Percentiles rank a stretch among this genome's conserved stretches.
phyloP scores from a whole-genome alignment of 208 protist genomes.

The Perkinsela sp. region DNA sequence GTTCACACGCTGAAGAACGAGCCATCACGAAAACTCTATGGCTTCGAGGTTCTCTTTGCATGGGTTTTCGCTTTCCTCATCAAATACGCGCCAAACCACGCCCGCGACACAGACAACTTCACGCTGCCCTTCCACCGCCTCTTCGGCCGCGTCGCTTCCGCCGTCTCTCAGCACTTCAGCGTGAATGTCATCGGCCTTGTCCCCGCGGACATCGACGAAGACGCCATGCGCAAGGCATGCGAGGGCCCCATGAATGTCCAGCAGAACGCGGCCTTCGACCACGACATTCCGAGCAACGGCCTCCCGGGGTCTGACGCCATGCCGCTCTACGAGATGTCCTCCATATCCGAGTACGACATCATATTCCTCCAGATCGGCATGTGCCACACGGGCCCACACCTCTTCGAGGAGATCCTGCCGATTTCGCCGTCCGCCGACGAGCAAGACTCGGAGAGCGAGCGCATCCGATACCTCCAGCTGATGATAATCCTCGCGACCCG shows the following conservation, averaged over 20 bases:
- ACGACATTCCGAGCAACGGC: not conserved
- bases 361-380: not conserved
- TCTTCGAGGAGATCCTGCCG: not conserved
- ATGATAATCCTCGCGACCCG: not conserved
- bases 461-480: not conserved
- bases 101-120: not conserved
- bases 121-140: not conserved
- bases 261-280: no score
- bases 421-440: not conserved
- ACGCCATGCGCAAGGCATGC: not conserved
- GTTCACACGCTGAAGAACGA: not conserved
- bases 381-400: not conserved
- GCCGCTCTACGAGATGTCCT: not conserved
- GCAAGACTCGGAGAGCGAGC: not conserved
- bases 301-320: not conserved
- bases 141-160: not conserved
- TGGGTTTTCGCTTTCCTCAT: not conserved
- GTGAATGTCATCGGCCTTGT: no score
- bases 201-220: not conserved
- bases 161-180: not conserved
- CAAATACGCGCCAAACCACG: not conserved
- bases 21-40: not conserved
- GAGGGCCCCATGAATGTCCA: not conserved
- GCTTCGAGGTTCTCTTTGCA: not conserved
- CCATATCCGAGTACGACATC: not conserved